Base-by-base conservation (phyloP, 2,329 filamentous ascomycete species). In the Botrytis elliptica region DNA sequence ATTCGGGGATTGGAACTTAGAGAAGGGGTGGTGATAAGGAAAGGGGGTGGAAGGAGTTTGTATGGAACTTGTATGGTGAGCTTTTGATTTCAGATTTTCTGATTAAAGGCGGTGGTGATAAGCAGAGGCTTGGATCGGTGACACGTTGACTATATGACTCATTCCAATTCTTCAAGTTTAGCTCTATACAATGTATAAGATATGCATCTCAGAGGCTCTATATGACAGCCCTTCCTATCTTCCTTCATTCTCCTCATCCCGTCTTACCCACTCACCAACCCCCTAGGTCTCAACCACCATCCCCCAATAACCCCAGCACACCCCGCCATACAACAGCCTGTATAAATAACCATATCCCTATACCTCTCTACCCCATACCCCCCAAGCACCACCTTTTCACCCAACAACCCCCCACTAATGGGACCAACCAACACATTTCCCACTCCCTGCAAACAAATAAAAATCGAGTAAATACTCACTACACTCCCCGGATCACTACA, bases 341-440 rank as follows among this genome's bases (percentile, higher is more conserved):
- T 79, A 57, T 77, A 79, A 25, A 77, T 46, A 22, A 79, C 73
- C 44, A 79, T 59, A 62, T 52, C 72, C 55, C 74, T 75, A 74
- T 78, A 79, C 73, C 67, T 77, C 25, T 62, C 57, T 6, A 76
- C 73, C 0, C 76, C 77, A 74, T 78, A 79, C 9, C 1, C 49
- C 12, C 25, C 49, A 55, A 55, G 25, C 49, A 55, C 49, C 2
- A 55, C 49, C 25, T 2, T 55, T 12, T 55, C 49, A 25, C 49
- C 12, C 10, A 55, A 55, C 5, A 55, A n/a, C 12, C 25, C 12
- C 49, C 49, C 49, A n/a, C 49, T 55, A n/a, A 55, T 55, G 12
- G 49, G 49, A n/a, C 49, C 49, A 55, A 55, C 49, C 49, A 55
- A n/a, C 1, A 55, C 49, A n/a, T 55, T 55, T 0, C 49, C 49